phyloP scores from a whole-genome alignment of 1,139 yeast genomes.

The Tardiomyces depauwii region DNA sequence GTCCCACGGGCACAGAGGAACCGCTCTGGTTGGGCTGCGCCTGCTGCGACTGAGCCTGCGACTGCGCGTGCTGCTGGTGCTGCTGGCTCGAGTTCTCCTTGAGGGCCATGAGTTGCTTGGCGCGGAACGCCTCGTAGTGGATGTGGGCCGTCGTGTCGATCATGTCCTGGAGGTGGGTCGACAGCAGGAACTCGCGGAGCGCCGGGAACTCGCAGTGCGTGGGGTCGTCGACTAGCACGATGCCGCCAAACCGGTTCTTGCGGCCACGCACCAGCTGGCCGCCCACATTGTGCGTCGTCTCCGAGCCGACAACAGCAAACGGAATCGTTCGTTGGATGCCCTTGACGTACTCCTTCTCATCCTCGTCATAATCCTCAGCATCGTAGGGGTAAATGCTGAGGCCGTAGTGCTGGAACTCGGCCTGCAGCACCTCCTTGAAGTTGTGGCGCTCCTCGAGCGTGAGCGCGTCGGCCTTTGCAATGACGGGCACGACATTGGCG shows the following conservation, averaged over 20 bases:
- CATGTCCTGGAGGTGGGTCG: slow-evolving; percentile 92
- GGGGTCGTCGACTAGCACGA: slow-evolving; percentile 76
- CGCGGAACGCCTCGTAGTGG: slow-evolving; percentile 88
- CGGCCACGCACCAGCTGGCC: slow-evolving; percentile 85
- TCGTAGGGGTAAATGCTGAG: slow-evolving; percentile 85
- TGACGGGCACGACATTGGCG: slow-evolving; percentile 89
- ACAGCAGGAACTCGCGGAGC: slow-evolving; percentile 83
- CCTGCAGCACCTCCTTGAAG: slow-evolving; percentile 61
- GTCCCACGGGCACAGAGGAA: not conserved
- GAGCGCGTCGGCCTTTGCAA: slow-evolving; percentile 72
- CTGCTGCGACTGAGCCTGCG: slow-evolving; percentile 25
- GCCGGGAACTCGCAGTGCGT: slow-evolving; percentile 92
- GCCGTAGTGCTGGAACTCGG: slow-evolving; percentile 62
- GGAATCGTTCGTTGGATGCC: slow-evolving; percentile 55
- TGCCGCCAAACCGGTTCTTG: slow-evolving; percentile 86
- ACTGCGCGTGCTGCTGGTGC: slow-evolving; percentile 4
- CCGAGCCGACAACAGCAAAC: slow-evolving; percentile 94
- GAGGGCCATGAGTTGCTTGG: slow-evolving; percentile 86
- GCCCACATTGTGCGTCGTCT: slow-evolving; percentile 51
- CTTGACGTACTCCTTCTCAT: slow-evolving; percentile 27
- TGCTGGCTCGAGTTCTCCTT: slow-evolving; percentile 61
- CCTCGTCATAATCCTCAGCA: slow-evolving; percentile 59
- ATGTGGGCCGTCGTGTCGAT: slow-evolving; percentile 83
- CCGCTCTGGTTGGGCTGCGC: slow-evolving; percentile 18
- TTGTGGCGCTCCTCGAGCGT: slow-evolving; percentile 67